Conservation (phyloP, 768 basidiomycete species). For the Clavaria fumosa region DNA sequence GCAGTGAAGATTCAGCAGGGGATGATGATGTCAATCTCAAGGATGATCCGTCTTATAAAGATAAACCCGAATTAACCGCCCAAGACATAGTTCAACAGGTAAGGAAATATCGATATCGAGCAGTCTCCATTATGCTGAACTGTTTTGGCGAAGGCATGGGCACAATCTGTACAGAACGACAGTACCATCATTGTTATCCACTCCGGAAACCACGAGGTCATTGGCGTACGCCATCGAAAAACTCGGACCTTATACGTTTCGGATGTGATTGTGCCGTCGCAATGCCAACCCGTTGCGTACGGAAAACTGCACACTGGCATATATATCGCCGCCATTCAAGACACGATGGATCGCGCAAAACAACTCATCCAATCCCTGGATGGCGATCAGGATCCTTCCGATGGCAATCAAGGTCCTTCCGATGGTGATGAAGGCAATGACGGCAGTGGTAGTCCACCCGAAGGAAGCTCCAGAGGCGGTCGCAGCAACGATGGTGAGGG, state of each 20-base stretch:
- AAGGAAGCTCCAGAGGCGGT: neutral
- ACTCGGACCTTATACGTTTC: slow-evolving; percentile 12
- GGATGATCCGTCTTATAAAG: slow-evolving; percentile 8
- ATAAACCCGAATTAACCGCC: slow-evolving; percentile 6
- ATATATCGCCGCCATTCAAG: slow-evolving; percentile 9
- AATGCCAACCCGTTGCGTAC: slow-evolving; percentile 7
- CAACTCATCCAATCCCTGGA: too few species aligned
- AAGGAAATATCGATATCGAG: slow-evolving; percentile 8
- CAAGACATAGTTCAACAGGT: slow-evolving; percentile 9
- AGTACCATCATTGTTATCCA: slow-evolving; percentile 7
- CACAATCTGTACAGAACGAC: slow-evolving; percentile 9
- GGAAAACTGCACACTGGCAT: slow-evolving; percentile 10
- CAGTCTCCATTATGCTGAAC: slow-evolving; percentile 1
- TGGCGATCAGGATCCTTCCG: slow-evolving; percentile 1
- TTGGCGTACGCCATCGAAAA: slow-evolving; percentile 10
- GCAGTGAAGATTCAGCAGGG: slow-evolving; percentile 1
- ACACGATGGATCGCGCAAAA: slow-evolving; percentile 8
- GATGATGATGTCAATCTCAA: slow-evolving; percentile 1
- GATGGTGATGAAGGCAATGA: slow-evolving; percentile 4
- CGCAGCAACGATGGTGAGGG: neutral
- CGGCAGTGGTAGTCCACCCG: slow-evolving; percentile 1
- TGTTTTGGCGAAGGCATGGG: slow-evolving; percentile 10
- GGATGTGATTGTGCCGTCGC: slow-evolving; percentile 8
- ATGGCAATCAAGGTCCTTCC: slow-evolving; percentile 6
- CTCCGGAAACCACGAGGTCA: slow-evolving; percentile 7